A percentile compares a stretch with the other conserved stretches of the same genome.
These are phyloP conservation scores for Albizia julibrissin DNA, from an alignment of 306 rosid species.

Conservation along the genomic window DNA sequence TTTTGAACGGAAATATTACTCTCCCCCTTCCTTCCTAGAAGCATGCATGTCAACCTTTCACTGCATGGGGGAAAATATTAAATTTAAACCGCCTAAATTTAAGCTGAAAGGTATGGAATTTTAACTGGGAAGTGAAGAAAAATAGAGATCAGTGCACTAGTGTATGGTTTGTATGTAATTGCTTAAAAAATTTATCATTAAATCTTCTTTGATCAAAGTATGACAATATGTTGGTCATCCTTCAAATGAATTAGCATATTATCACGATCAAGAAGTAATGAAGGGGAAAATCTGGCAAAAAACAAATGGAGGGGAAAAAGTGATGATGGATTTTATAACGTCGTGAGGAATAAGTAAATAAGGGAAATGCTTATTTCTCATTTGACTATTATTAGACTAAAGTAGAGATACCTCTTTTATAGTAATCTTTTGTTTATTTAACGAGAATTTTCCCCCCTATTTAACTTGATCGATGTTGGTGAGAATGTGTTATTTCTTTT, in stretches of 20 bases:
- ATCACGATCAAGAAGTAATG: neutral
- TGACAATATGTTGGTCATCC: neutral
- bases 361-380: neutral
- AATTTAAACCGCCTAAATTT: neutral
- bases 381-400: neutral
- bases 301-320: neutral
- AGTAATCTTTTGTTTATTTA: neutral
- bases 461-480: neutral
- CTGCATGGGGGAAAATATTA: neutral
- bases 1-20: constrained; percentile 1
- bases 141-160: neutral
- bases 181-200: neutral
- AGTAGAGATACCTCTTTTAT: too few relatives aligned
- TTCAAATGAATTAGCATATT: neutral
- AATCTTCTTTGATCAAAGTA: neutral
- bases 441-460: neutral
- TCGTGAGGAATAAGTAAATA: neutral
- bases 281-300: neutral
- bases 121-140: neutral
- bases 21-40: neutral
- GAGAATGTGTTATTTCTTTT: neutral
- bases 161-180: neutral
- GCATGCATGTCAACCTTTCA: neutral
- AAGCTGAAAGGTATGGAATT: neutral
- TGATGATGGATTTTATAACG: neutral